Conservation (phyloP, 108 stramenopile species). For the Craspedostauros australis region DNA sequence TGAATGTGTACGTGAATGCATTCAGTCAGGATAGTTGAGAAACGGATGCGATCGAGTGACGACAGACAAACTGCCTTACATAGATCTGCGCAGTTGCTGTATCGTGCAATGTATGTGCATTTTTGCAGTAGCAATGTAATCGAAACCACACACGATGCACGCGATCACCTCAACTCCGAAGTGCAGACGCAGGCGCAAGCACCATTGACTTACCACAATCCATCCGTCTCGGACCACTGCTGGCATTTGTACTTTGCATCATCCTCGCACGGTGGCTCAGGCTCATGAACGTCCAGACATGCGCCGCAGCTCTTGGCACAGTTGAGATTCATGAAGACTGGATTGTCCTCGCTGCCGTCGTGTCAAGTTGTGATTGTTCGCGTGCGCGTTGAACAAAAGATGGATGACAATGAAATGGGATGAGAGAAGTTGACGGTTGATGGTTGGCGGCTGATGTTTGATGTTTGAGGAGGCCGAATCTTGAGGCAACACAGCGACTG, state of each 20-base stretch:
- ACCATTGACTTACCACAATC: constrained; percentile 11
- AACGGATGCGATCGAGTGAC: background rate
- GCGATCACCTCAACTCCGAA: too few relatives aligned
- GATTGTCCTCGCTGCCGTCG: constrained; percentile 11
- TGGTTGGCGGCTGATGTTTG: background rate
- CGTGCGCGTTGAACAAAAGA: background rate
- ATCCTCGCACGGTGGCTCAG: background rate
- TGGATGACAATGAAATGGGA: background rate
- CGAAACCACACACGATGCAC: too few relatives aligned
- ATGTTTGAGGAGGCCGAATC: too few relatives aligned
- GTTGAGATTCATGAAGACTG: constrained; percentile 9
- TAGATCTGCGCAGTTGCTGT: background rate
- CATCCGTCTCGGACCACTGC: constrained; percentile 15
- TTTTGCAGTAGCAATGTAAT: too few relatives aligned
- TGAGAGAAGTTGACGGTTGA: background rate
- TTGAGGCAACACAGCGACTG: too few relatives aligned
- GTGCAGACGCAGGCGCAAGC: background rate
- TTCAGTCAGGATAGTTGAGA: background rate
- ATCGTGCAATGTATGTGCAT: background rate
- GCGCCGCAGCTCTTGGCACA: constrained; percentile 14
- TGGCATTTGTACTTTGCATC: constrained; percentile 2
- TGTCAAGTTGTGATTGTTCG: too few relatives aligned
- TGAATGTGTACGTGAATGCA: background rate
- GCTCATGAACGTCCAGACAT: background rate
- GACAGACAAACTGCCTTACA: constrained; percentile 1